phyloP scores from a whole-genome alignment of 768 basidiomycete species.

The Termitomyces titanicus region DNA sequence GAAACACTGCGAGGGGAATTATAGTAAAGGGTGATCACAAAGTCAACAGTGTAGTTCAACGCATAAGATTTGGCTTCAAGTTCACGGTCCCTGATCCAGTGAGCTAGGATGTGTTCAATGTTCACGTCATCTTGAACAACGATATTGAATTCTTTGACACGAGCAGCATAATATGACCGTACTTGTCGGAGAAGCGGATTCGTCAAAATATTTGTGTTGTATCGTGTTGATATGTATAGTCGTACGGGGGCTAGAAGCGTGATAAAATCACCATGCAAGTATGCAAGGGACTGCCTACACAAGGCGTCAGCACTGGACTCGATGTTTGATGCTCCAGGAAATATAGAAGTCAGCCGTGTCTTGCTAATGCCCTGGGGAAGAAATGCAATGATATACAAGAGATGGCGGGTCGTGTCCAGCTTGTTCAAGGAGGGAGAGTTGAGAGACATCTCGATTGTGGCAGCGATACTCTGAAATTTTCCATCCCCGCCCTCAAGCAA shows the following conservation, averaged over 20 bases:
- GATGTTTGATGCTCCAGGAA: neutral
- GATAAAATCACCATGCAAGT: conserved; percentile 6
- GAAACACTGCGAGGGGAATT: neutral
- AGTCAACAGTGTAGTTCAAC: neutral
- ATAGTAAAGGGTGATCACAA: neutral
- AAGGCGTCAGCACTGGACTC: neutral
- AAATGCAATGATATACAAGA: conserved; percentile 8
- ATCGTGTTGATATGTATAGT: conserved; percentile 4
- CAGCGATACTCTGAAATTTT: conserved; percentile 8
- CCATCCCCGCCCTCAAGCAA: conserved; percentile 8
- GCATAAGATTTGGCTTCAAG: neutral
- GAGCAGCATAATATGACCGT: neutral
- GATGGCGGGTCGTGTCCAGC: neutral
- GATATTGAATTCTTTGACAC: neutral
- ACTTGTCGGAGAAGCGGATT: neutral
- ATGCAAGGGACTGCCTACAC: conserved; percentile 8
- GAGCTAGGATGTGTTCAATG: conserved; percentile 6
- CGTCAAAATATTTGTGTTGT: neutral
- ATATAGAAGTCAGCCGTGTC: neutral
- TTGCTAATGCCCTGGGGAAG: conserved; percentile 9
- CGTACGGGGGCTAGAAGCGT: conserved; percentile 12
- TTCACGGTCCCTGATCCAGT: neutral
- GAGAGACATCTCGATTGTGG: conserved; percentile 9
- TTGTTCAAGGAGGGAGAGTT: conserved; percentile 9
- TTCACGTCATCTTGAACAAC: conserved; percentile 2